phyloP scores from a whole-genome alignment of 768 basidiomycete genomes.

The Candolleomyces eurysporus region DNA sequence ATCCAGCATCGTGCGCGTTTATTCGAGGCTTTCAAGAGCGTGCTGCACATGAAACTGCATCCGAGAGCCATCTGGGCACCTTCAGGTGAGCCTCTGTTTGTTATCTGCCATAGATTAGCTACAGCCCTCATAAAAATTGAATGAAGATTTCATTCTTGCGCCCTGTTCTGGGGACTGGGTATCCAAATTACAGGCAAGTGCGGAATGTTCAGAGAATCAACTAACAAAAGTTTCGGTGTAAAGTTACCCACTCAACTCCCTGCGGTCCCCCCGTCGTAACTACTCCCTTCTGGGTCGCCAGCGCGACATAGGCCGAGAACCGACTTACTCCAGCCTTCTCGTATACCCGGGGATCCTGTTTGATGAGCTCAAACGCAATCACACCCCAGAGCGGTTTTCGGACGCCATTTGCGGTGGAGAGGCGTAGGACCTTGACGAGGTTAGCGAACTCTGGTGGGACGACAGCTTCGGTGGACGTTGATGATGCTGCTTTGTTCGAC shows the following conservation, averaged over 20 bases:
- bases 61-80: constrained; percentile 46
- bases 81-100: constrained; percentile 21
- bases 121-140: too few species aligned
- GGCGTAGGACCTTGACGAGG: constrained; percentile 8
- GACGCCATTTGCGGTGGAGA: constrained; percentile 23
- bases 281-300: constrained; percentile 38
- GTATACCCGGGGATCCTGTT: constrained; percentile 23
- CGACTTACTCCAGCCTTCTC: constrained; percentile 37
- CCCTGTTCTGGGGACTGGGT: too few species aligned
- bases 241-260: constrained; percentile 36
- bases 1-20: too few species aligned
- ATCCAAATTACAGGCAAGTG: too few species aligned
- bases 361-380: constrained; percentile 31
- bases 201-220: too few species aligned
- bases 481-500: too few species aligned
- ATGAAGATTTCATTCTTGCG: too few species aligned
- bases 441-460: constrained; percentile 2
- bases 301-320: constrained; percentile 39
- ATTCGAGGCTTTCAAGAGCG: too few species aligned
- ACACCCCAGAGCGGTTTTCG: constrained; percentile 32
- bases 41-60: too few species aligned
- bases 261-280: constrained; percentile 39
- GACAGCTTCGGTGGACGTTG: not conserved
- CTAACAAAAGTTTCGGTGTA: constrained; percentile 24
- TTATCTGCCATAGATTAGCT: too few species aligned